A percentile compares a stretch with the other conserved stretches of the same genome.
These are phyloP conservation scores for Metroxylon sagu DNA, from an alignment of 176 grass and related monocot species.

Conservation along the genomic window DNA sequence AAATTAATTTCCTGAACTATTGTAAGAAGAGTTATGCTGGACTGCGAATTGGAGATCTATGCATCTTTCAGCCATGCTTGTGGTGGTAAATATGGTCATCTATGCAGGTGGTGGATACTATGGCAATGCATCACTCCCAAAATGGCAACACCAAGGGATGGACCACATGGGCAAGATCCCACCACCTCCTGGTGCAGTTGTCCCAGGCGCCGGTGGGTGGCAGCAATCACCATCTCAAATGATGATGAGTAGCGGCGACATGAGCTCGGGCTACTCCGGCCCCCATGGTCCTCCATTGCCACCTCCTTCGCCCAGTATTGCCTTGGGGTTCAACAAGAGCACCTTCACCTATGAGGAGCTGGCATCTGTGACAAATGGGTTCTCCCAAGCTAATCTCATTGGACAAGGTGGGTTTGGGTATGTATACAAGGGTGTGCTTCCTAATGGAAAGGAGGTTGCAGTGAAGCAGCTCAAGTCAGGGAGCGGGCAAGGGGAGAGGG, in stretches of 20 bases:
- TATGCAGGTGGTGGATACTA: slow-evolving; percentile 41
- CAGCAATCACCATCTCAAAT: background rate
- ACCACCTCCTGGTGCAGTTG: slow-evolving; percentile 10
- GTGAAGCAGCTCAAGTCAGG: slow-evolving; percentile 55
- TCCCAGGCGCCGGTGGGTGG: slow-evolving; percentile 5
- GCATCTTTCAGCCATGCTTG: too few relatives aligned
- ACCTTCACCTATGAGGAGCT: slow-evolving; percentile 39
- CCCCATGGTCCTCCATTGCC: slow-evolving; percentile 24
- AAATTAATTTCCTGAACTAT: too few relatives aligned
- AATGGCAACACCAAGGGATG: slow-evolving; percentile 30
- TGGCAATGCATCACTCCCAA: background rate
- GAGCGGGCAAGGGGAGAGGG: slow-evolving; percentile 45
- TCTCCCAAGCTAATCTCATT: slow-evolving; percentile 29
- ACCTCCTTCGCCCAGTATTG: slow-evolving; percentile 23
- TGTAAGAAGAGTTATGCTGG: too few relatives aligned
- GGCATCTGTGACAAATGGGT: slow-evolving; percentile 20
- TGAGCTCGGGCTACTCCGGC: slow-evolving; percentile 6
- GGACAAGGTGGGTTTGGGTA: slow-evolving; percentile 53
- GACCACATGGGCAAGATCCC: slow-evolving; percentile 16
- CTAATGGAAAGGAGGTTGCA: slow-evolving; percentile 40
- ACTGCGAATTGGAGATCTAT: too few relatives aligned
- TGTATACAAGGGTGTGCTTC: slow-evolving; percentile 42
- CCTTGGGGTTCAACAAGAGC: slow-evolving; percentile 39
- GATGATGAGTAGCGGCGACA: slow-evolving; percentile 9
- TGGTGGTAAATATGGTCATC: background rate